Conservation (phyloP, 495 filamentous ascomycete genomes). For the Hyaloscypha bicolor region DNA sequence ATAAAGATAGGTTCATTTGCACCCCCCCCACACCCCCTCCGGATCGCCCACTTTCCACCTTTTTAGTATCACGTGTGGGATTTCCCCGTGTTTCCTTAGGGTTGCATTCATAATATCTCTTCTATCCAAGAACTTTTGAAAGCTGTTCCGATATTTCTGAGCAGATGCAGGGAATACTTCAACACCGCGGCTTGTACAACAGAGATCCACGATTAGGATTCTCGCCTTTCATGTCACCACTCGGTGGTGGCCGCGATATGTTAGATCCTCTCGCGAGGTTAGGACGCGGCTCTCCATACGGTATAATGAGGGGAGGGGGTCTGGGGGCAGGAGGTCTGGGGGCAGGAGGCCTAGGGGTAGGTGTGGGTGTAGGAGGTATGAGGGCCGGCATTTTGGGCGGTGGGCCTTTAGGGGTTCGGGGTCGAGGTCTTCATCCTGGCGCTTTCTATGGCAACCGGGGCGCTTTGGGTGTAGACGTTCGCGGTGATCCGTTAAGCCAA, state of each 20-base stretch:
- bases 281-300: neutral
- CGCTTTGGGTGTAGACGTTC: neutral
- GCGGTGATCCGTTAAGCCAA: neutral
- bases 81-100: neutral
- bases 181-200: neutral
- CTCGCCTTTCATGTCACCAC: neutral
- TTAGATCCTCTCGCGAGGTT: neutral
- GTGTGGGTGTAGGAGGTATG: neutral
- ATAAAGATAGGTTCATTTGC: no score
- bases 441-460: neutral
- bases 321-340: neutral
- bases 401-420: neutral
- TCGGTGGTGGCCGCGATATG: neutral
- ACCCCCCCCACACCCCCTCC: no score
- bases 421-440: neutral
- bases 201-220: neutral
- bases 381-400: neutral
- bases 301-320: neutral
- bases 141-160: neutral
- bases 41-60: neutral
- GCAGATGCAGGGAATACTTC: neutral
- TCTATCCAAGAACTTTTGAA: neutral
- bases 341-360: neutral
- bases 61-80: neutral
- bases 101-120: neutral